Evolutionary conservation across 1,284 basidiomycete species (phyloP).

Genomic region (Wallemia mellicola): DNA sequence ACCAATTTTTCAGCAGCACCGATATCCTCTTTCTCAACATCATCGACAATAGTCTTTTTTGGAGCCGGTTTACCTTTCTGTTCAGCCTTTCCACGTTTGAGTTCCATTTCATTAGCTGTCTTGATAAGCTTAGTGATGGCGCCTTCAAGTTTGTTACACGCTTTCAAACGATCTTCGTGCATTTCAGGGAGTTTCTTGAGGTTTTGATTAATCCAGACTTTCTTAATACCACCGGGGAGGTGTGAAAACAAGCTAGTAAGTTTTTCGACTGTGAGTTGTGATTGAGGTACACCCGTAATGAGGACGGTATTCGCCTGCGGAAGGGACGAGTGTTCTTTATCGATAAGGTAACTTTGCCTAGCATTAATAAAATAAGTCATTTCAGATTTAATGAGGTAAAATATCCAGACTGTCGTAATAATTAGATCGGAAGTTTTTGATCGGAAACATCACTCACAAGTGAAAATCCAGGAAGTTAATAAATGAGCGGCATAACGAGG

Average conservation of each 20-base stretch:
- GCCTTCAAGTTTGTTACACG: slow-evolving; percentile 47
- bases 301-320: slow-evolving; percentile 66
- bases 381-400: slow-evolving; percentile 49
- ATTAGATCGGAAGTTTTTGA: not conserved
- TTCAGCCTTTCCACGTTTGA: slow-evolving; percentile 20
- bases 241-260: slow-evolving; percentile 35
- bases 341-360: slow-evolving; percentile 59
- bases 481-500: slow-evolving; percentile 43
- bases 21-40: slow-evolving; percentile 9
- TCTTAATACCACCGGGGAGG: slow-evolving; percentile 53
- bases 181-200: slow-evolving; percentile 54
- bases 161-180: slow-evolving; percentile 43
- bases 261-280: slow-evolving; percentile 28
- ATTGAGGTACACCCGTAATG: slow-evolving; percentile 56
- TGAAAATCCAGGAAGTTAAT: slow-evolving; percentile 38
- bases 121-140: slow-evolving; percentile 58
- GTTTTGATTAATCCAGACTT: slow-evolving; percentile 72
- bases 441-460: slow-evolving; percentile 23
- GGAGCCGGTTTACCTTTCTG: slow-evolving; percentile 15
- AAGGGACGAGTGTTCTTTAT: slow-evolving; percentile 33
- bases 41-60: slow-evolving; percentile 12
- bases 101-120: slow-evolving; percentile 9
- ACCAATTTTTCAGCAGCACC: slow-evolving; percentile 27
- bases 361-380: slow-evolving; percentile 48
- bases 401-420: slow-evolving; percentile 33